A percentile compares a stretch with the other conserved stretches of the same genome.
Evolutionary conservation across 2,329 filamentous ascomycete genomes (phyloP).

Genomic region (Helminthosporium solani): DNA sequence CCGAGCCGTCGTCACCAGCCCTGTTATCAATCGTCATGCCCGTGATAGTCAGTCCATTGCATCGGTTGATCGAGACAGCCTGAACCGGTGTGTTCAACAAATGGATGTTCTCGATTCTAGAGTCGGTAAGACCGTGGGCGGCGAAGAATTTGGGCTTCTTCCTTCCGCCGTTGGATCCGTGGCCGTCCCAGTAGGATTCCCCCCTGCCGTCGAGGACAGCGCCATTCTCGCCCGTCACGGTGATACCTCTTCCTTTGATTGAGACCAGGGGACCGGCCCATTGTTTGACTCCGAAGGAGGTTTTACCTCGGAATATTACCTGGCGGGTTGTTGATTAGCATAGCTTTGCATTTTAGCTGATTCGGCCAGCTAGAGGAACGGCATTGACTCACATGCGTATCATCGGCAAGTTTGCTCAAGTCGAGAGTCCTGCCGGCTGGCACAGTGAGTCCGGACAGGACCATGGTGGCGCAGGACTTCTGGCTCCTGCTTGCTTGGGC

Average conservation of each 20-base stretch:
- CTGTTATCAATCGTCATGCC: constrained; percentile 57
- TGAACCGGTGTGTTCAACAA: constrained; percentile 57
- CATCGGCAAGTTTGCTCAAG: constrained; percentile 53
- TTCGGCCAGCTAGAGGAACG: neutral
- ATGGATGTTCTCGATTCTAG: constrained; percentile 45
- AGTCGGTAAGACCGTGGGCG: constrained; percentile 44
- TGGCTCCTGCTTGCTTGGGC: constrained; percentile 52
- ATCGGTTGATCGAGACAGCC: constrained; percentile 48
- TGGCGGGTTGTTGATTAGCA: too few relatives aligned
- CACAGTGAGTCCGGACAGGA: constrained; percentile 55
- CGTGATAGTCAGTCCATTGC: constrained; percentile 46
- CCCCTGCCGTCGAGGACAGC: constrained; percentile 29
- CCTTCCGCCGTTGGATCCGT: constrained; percentile 51
- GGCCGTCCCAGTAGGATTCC: constrained; percentile 25
- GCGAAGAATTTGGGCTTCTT: constrained; percentile 27
- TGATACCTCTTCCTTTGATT: constrained; percentile 42
- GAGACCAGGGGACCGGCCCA: constrained; percentile 38
- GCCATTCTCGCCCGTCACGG: constrained; percentile 44
- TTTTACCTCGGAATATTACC: constrained; percentile 4
- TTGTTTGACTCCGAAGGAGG: constrained; percentile 43
- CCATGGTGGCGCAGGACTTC: constrained; percentile 55
- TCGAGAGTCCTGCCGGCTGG: constrained; percentile 61
- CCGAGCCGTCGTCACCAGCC: constrained; percentile 48
- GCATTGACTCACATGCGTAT: constrained; percentile 42
- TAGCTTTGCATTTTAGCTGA: too few relatives aligned